phyloP scores from a whole-genome alignment of 2,329 filamentous ascomycete species.

The Kalaharituber pfeilii region DNA sequence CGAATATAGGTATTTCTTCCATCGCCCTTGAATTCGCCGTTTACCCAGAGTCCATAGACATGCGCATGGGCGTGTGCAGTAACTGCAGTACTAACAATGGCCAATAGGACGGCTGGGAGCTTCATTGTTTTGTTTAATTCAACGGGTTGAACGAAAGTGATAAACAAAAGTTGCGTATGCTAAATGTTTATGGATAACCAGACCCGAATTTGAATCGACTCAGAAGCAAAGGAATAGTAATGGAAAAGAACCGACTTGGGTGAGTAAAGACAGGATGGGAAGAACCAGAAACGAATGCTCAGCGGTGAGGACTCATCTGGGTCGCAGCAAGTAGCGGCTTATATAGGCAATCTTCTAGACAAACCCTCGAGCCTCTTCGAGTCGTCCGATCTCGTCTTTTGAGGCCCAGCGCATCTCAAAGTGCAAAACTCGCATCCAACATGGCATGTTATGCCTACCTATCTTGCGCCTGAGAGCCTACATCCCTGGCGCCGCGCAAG shows the following conservation, averaged over 20 bases:
- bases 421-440: no score
- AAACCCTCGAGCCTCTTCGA: no score
- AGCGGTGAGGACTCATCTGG: no score
- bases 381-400: no score
- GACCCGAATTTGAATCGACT: background rate
- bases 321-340: no score
- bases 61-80: constrained; percentile 21
- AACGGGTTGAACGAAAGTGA: background rate
- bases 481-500: no score
- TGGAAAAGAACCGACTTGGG: background rate
- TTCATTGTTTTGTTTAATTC: constrained; percentile 18
- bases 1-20: constrained; percentile 32
- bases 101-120: constrained; percentile 13
- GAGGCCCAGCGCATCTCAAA: no score
- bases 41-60: constrained; percentile 18
- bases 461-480: no score
- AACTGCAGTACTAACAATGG: constrained; percentile 17
- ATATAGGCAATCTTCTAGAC: no score
- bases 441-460: no score
- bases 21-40: constrained; percentile 24
- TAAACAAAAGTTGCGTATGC: no score
- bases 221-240: background rate
- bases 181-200: background rate
- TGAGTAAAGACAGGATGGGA: background rate
- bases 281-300: background rate